These are phyloP conservation scores for Rhodotorula paludigena DNA, from an alignment of 768 basidiomycete species.

Conservation along the genomic window DNA sequence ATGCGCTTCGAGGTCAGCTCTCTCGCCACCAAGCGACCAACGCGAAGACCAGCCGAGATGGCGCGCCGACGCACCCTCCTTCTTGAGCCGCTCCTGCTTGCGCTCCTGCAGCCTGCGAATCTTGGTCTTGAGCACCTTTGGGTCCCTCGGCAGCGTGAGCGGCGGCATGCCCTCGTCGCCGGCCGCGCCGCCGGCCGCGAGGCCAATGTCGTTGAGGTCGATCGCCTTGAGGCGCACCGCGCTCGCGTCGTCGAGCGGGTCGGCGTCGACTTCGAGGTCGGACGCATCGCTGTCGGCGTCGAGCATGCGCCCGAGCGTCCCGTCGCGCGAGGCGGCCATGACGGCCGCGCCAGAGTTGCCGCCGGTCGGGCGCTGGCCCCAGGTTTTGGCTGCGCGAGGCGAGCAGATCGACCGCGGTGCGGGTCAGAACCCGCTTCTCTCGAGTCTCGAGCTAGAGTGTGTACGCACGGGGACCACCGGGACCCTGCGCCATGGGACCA, in stretches of 20 bases:
- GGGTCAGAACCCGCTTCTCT: too few relatives aligned
- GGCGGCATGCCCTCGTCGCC: conserved; percentile 33
- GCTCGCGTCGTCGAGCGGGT: conserved; percentile 10
- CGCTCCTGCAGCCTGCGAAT: conserved; percentile 35
- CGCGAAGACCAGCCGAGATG: too few relatives aligned
- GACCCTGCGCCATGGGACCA: conserved; percentile 41
- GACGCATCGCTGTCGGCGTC: conserved; percentile 42
- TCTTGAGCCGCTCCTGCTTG: conserved; percentile 29
- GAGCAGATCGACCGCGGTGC: too few relatives aligned
- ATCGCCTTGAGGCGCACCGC: conserved; percentile 29
- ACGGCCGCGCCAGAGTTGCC: conserved; percentile 30
- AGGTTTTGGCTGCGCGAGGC: conserved; percentile 19
- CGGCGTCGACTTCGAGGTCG: conserved; percentile 36
- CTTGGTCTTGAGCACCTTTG: conserved; percentile 31
- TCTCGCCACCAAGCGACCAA: too few relatives aligned
- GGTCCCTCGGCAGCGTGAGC: conserved; percentile 38
- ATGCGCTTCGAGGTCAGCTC: too few relatives aligned
- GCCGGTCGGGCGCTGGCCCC: conserved; percentile 9
- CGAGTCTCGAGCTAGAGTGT: background rate
- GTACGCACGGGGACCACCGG: conserved; percentile 30
- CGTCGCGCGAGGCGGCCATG: conserved; percentile 36
- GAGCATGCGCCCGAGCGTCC: conserved; percentile 26
- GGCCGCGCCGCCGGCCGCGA: conserved; percentile 19
- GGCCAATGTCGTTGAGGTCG: conserved; percentile 42
- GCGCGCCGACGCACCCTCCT: conserved; percentile 24